Evolutionary conservation across 2,329 filamentous ascomycete genomes (phyloP).

Genomic region (Karstenula rhodostoma): DNA sequence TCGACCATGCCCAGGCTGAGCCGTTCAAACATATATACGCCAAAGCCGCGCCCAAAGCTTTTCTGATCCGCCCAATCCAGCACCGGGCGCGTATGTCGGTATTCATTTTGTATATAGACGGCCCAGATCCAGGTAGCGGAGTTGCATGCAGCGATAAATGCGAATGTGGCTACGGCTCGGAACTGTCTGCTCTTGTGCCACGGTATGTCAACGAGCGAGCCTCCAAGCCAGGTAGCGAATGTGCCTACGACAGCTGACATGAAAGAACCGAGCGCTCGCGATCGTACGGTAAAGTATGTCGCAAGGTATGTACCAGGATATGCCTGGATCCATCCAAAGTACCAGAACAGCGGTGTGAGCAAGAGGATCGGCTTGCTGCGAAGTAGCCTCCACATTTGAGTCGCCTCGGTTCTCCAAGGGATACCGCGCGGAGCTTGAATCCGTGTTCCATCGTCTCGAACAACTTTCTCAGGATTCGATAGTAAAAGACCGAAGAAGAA

Average conservation of each 20-base stretch:
- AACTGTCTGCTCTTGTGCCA: conserved; percentile 52
- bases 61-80: conserved; percentile 55
- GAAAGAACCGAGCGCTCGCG: conserved; percentile 56
- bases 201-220: conserved; percentile 56
- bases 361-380: conserved; percentile 57
- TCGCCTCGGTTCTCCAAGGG: conserved; percentile 41
- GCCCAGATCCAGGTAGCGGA: conserved; percentile 59
- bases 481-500: conserved; percentile 54
- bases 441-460: conserved; percentile 49
- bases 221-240: conserved; percentile 56
- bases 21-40: conserved; percentile 53
- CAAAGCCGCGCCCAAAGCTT: conserved; percentile 54
- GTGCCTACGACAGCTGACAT: conserved; percentile 57
- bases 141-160: conserved; percentile 54
- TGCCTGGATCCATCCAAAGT: conserved; percentile 54
- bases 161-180: conserved; percentile 52
- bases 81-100: conserved; percentile 52
- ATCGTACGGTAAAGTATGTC: conserved; percentile 61
- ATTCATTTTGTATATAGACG: conserved; percentile 58
- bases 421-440: conserved; percentile 42
- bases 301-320: conserved; percentile 62
- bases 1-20: conserved; percentile 53
- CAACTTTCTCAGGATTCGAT: conserved; percentile 55
- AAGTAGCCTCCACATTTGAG: conserved; percentile 54
- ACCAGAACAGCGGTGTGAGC: conserved; percentile 55